Evolutionary conservation across 768 basidiomycete species (phyloP).

Genomic region (Infundibulicybe gibba): DNA sequence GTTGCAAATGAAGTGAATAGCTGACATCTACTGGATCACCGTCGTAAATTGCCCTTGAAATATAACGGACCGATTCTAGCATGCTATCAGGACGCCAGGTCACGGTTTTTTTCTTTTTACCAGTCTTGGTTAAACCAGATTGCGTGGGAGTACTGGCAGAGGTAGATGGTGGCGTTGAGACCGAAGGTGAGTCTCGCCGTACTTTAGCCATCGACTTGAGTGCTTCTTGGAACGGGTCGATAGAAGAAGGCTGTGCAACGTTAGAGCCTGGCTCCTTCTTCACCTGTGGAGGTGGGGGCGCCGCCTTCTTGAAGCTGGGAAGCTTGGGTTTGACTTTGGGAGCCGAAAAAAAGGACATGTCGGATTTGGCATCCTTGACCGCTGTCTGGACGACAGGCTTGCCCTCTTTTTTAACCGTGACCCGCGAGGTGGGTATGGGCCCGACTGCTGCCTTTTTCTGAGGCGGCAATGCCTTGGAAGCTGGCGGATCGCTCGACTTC

Average conservation of each 20-base stretch:
- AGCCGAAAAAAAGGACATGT: slow-evolving; percentile 86
- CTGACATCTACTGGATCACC: slow-evolving; percentile 88
- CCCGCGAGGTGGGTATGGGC: slow-evolving; percentile 34
- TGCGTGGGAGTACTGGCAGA: slow-evolving; percentile 30
- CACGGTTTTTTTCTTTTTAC: slow-evolving; percentile 74
- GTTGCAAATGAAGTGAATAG: slow-evolving; percentile 51
- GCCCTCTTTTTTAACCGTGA: slow-evolving; percentile 58
- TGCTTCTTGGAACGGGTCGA: slow-evolving; percentile 81
- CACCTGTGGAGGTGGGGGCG: slow-evolving; percentile 24
- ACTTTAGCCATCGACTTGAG: slow-evolving; percentile 71
- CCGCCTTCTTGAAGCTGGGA: slow-evolving; percentile 83
- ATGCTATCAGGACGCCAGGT: slow-evolving; percentile 74
- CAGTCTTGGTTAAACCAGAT: slow-evolving; percentile 30
- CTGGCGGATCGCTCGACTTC: slow-evolving; percentile 53
- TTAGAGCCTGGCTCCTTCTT: slow-evolving; percentile 57
- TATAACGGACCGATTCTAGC: slow-evolving; percentile 73
- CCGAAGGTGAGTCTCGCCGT: slow-evolving; percentile 59
- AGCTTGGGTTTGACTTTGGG: slow-evolving; percentile 82
- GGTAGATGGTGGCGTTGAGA: slow-evolving; percentile 49
- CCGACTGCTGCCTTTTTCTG: slow-evolving; percentile 65
- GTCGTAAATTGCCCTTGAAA: slow-evolving; percentile 86
- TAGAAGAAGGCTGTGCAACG: slow-evolving; percentile 71
- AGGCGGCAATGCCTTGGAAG: slow-evolving; percentile 49
- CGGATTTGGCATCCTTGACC: slow-evolving; percentile 78
- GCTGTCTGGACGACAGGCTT: slow-evolving; percentile 22